Evolutionary conservation across 164 flowering plant species (phyloP).

Genomic region (Vitis rotundifolia): DNA sequence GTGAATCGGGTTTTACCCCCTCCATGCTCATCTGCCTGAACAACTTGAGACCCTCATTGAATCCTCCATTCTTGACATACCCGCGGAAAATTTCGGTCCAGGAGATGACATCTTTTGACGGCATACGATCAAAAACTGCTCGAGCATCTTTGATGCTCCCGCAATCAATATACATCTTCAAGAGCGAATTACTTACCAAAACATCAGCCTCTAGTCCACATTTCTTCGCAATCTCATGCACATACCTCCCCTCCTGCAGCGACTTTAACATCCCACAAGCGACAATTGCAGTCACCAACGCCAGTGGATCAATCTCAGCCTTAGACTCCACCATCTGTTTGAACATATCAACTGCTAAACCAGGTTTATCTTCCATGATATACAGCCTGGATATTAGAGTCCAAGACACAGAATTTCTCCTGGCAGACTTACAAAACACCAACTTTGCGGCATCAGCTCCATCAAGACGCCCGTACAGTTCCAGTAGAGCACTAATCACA

Average conservation of each 20-base stretch:
- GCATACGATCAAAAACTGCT: conserved; percentile 48
- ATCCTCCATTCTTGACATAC: conserved; percentile 60
- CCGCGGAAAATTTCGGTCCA: conserved; percentile 58
- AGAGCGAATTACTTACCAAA: conserved; percentile 59
- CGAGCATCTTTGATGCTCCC: conserved; percentile 49
- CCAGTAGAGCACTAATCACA: conserved; percentile 50
- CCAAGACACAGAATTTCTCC: conserved; percentile 50
- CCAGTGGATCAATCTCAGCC: conserved; percentile 44
- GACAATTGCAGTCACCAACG: conserved; percentile 45
- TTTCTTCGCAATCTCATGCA: conserved; percentile 47
- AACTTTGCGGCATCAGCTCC: conserved; percentile 36
- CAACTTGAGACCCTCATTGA: conserved; percentile 61
- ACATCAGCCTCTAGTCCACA: conserved; percentile 45
- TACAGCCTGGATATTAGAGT: conserved; percentile 54
- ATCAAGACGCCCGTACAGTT: conserved; percentile 54
- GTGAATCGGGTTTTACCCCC: conserved; percentile 52
- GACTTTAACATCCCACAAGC: conserved; percentile 52
- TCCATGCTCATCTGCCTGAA: conserved; percentile 48
- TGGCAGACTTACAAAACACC: conserved; percentile 29
- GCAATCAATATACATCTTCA: conserved; percentile 70
- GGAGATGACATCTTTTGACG: conserved; percentile 50
- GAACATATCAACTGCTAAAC: conserved; percentile 46
- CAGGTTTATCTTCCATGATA: conserved; percentile 31
- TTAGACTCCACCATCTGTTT: conserved; percentile 38
- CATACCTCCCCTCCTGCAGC: conserved; percentile 41